phyloP scores from a whole-genome alignment of 352 stramenopile genomes.

The Thraustotheca clavata region DNA sequence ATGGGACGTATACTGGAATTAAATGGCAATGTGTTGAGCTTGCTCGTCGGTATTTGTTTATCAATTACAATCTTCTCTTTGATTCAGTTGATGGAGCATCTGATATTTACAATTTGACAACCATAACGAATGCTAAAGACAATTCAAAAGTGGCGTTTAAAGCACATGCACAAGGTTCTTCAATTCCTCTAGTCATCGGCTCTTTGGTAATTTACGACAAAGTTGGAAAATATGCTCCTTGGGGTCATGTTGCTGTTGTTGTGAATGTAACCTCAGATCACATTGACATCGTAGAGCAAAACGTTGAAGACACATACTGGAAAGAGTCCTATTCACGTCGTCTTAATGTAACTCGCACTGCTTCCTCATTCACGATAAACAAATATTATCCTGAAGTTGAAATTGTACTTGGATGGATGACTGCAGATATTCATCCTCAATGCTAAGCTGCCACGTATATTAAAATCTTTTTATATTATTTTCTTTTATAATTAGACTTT shows the following conservation, averaged over 20 bases:
- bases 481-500: too few relatives aligned
- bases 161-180: not conserved
- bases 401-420: conserved; percentile 16
- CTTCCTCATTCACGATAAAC: not conserved
- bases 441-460: too few relatives aligned
- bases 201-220: conserved; percentile 10
- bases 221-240: conserved; percentile 2
- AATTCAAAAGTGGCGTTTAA: not conserved
- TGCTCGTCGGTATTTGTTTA: conserved; percentile 8
- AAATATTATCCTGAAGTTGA: conserved; percentile 3
- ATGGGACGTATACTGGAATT: conserved; percentile 17
- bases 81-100: conserved; percentile 10
- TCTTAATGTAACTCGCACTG: not conserved
- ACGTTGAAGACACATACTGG: conserved; percentile 12
- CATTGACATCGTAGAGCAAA: conserved; percentile 18
- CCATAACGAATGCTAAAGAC: not conserved
- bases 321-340: conserved; percentile 5
- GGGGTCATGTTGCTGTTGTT: conserved; percentile 14
- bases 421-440: not conserved
- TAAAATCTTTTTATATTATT: too few relatives aligned
- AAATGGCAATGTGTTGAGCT: conserved; percentile 19
- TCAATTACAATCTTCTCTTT: conserved; percentile 11
- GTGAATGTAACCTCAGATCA: conserved; percentile 5
- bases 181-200: not conserved
- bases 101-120: conserved; percentile 8